Evolutionary conservation across 2,329 filamentous ascomycete species (phyloP).

Genomic region (Lasiodiplodia sp.): DNA sequence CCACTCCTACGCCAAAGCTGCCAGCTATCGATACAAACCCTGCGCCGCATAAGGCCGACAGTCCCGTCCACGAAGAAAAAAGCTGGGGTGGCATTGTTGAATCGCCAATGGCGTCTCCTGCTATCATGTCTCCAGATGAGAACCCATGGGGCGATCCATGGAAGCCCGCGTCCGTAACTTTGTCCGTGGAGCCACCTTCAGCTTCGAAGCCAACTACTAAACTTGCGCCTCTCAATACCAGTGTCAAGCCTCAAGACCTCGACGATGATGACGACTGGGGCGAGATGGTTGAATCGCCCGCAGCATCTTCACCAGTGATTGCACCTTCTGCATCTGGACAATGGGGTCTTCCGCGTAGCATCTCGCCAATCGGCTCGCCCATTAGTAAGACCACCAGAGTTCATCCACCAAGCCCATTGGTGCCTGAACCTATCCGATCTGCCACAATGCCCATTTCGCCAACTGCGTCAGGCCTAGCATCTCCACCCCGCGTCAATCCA

Average conservation of each 20-base stretch:
- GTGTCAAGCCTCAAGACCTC: not conserved
- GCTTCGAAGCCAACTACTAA: constrained; percentile 13
- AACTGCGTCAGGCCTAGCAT: not conserved
- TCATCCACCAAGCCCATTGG: constrained; percentile 21
- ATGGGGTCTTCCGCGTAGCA: constrained; percentile 12
- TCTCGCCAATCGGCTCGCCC: constrained; percentile 14
- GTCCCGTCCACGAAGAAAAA: not conserved
- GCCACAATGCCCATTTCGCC: constrained; percentile 15
- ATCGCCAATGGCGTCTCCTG: constrained; percentile 26
- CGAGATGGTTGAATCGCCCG: constrained; percentile 49
- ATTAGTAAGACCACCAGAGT: constrained; percentile 15
- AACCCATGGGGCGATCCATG: constrained; percentile 24
- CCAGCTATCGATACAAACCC: not conserved
- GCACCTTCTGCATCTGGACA: constrained; percentile 30
- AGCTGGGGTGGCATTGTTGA: constrained; percentile 7
- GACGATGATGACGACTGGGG: constrained; percentile 49
- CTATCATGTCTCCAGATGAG: constrained; percentile 19
- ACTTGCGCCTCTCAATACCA: constrained; percentile 23
- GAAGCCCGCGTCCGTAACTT: constrained; percentile 16
- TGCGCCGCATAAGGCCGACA: not conserved
- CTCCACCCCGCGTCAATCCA: not conserved
- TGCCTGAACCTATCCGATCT: constrained; percentile 12
- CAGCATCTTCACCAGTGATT: constrained; percentile 34
- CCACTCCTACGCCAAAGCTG: not conserved
- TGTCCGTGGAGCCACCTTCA: constrained; percentile 23